Conservation (phyloP, 805 yeast species). For the Saccharomycopsis babjevae region DNA sequence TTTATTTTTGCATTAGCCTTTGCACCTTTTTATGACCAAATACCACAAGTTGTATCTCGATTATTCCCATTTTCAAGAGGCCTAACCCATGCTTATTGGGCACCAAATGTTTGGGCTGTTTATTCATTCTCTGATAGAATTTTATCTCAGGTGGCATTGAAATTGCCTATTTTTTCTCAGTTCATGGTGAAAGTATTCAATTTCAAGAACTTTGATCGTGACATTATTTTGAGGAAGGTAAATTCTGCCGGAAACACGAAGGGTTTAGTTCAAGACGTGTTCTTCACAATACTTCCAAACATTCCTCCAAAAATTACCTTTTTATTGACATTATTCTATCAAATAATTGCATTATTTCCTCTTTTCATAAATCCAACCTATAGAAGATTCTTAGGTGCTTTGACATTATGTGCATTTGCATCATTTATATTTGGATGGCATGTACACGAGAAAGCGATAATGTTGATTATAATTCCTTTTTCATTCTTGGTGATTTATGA, state of each 20-base stretch:
- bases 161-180: slow-evolving; percentile 35
- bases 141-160: slow-evolving; percentile 30
- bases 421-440: slow-evolving; percentile 97
- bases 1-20: slow-evolving; percentile 58
- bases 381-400: slow-evolving; percentile 69
- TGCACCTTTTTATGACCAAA: slow-evolving; percentile 61
- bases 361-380: slow-evolving; percentile 60
- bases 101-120: slow-evolving; percentile 95
- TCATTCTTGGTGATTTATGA: slow-evolving; percentile 66
- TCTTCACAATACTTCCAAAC: slow-evolving; percentile 69
- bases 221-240: slow-evolving; percentile 1
- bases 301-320: slow-evolving; percentile 73
- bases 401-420: slow-evolving; percentile 84
- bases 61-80: slow-evolving; percentile 93
- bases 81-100: slow-evolving; percentile 97
- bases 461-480: slow-evolving; percentile 80
- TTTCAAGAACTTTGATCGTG: slow-evolving; percentile 5
- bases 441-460: slow-evolving; percentile 96
- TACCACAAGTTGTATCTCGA: slow-evolving; percentile 56
- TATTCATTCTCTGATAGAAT: slow-evolving; percentile 76
- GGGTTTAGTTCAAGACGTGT: slow-evolving; percentile 88
- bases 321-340: slow-evolving; percentile 73
- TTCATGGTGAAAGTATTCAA: slow-evolving; percentile 27
- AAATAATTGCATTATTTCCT: slow-evolving; percentile 66
- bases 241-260: slow-evolving; percentile 26